These are phyloP conservation scores for Tolypocladium paradoxum DNA, from an alignment of 2,329 filamentous ascomycete genomes.

Conservation along the genomic window DNA sequence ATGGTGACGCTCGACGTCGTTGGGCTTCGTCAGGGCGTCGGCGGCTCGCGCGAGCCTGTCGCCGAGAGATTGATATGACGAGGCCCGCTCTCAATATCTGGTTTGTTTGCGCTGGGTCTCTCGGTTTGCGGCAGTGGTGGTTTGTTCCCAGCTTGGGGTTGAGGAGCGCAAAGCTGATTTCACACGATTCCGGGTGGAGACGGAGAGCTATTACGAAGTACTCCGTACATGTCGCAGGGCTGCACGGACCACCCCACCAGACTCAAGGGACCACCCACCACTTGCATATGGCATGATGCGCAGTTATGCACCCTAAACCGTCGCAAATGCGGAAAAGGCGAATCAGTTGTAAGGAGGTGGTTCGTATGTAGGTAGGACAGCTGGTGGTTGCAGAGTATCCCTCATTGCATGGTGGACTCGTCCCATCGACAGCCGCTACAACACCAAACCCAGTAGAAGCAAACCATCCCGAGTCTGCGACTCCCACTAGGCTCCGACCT, in stretches of 20 bases:
- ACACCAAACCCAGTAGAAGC: background rate
- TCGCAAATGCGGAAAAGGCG: too few species aligned
- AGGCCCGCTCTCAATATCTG: background rate
- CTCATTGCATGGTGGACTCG: background rate
- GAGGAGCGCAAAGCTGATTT: background rate
- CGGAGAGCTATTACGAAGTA: too few species aligned
- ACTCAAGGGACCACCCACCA: background rate
- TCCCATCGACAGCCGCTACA: background rate
- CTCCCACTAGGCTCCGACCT: background rate
- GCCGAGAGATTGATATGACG: background rate
- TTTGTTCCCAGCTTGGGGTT: background rate
- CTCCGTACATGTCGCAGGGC: background rate
- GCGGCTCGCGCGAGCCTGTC: conserved; percentile 8
- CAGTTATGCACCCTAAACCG: too few species aligned
- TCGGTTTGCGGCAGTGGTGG: background rate
- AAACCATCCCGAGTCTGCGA: background rate
- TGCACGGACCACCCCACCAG: background rate
- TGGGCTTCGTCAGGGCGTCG: conserved; percentile 1
- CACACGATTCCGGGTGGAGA: background rate
- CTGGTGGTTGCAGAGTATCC: too few species aligned
- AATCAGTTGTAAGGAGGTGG: too few species aligned
- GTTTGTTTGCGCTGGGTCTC: background rate
- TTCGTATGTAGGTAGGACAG: too few species aligned
- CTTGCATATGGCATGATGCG: too few species aligned
- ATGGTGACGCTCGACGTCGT: conserved; percentile 22